Evolutionary conservation across 2,329 filamentous ascomycete genomes (phyloP).

Genomic region (Colletotrichum higginsianum): DNA sequence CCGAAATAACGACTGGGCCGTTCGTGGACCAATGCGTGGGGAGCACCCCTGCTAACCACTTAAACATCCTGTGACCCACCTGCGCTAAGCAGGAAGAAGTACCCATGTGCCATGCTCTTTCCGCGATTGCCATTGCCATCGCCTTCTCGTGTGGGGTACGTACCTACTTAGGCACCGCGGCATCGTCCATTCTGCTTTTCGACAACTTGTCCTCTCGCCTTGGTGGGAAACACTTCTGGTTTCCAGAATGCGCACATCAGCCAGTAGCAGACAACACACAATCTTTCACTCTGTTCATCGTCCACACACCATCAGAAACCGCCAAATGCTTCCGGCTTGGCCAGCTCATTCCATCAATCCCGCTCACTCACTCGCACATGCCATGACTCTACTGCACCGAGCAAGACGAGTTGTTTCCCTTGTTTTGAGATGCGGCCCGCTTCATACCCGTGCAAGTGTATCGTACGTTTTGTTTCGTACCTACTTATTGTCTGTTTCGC

Average conservation of each 20-base stretch:
- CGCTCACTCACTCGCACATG: neutral
- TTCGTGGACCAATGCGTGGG: constrained; percentile 32
- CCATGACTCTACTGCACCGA: neutral
- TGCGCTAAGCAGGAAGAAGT: constrained; percentile 9
- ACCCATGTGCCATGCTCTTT: constrained; percentile 16
- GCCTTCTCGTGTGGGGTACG: neutral
- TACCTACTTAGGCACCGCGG: neutral
- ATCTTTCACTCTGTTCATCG: neutral
- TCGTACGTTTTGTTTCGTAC: neutral
- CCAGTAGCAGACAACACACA: neutral
- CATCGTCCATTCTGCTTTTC: constrained; percentile 4
- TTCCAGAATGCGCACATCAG: too few species aligned
- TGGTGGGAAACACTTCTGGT: neutral
- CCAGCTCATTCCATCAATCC: neutral
- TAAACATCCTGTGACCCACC: constrained; percentile 33
- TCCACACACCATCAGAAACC: neutral
- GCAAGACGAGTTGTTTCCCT: too few species aligned
- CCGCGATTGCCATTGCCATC: constrained; percentile 17
- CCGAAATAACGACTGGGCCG: constrained; percentile 37
- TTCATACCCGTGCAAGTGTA: neutral
- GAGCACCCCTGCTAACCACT: constrained; percentile 38
- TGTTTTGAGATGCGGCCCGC: too few species aligned
- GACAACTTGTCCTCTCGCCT: neutral
- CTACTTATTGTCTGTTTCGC: neutral
- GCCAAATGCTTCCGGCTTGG: neutral